Evolutionary conservation across 2,329 filamentous ascomycete genomes (phyloP), one percentile per base, ranked within the genome.

Genomic region (Alternaria infectoria): DNA sequence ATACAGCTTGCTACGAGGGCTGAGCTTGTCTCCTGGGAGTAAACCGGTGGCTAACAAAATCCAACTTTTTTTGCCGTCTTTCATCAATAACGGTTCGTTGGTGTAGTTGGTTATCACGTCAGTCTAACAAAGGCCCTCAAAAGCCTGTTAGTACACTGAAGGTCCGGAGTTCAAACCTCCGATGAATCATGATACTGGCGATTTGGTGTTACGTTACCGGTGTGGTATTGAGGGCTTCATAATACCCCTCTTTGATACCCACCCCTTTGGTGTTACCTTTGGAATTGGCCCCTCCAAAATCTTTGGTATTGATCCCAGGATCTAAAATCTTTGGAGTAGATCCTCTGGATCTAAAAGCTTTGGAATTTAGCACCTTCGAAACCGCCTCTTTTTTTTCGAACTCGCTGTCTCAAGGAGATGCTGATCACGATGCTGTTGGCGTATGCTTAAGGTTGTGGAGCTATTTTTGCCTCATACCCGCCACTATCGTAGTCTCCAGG

Each of bases 61-160:
- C 0, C 36, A 17, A 17, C n/a, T n/a, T 7, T 21, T 45, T 40
- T 19, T 4, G 3, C 19, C 15, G 3, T 30, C 23, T 11, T 52
- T 2, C 55, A 65, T 56, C 55, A 52, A 54, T 13, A 19, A 45
- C n/a, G 74, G 73, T 67, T 76, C 70, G 74, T 64, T 79, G 77
- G 80, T 82, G 80, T 82, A 82, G 80, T 81, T 81, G 80, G 80
- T 81, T 81, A 82, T 82, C 80, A 81, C 80, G 79, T 81, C 76
- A 81, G 80, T 81, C 79, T 82, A 81, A 81, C 80, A 81, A 44
- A 17, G 32, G 19, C 15, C 19, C n/a, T 43, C 30, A 40, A 40
- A 26, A n/a, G 21, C 50, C 19, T 26, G 47, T 64, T 64, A 49
- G 61, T n/a, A 50, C 61, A 64, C 61, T 64, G 61, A 64, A 64